Conservation (phyloP, 192 early-diverging fungal genomes). For the Coemansia sp. region DNA sequence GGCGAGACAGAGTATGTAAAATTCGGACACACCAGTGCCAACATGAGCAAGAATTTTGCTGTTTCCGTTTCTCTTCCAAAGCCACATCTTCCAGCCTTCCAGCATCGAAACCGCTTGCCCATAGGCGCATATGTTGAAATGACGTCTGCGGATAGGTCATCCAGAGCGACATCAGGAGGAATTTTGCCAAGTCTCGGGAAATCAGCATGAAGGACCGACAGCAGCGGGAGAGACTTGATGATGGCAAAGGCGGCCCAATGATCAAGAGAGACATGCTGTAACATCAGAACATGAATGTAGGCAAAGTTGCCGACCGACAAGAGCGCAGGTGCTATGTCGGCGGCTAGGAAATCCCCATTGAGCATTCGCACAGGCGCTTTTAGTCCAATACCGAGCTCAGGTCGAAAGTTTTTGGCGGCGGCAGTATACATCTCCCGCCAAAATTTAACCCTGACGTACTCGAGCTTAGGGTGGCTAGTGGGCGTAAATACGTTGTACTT, state of each 20-base stretch:
- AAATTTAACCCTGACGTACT: background rate
- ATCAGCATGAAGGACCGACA: background rate
- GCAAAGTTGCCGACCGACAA: background rate
- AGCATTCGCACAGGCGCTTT: background rate
- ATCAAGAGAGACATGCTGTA: background rate
- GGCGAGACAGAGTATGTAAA: background rate
- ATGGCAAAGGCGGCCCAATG: background rate
- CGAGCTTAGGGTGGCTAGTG: background rate
- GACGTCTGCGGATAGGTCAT: background rate
- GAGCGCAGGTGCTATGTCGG: background rate
- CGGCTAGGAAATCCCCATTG: no score
- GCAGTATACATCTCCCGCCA: background rate
- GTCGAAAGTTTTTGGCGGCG: background rate
- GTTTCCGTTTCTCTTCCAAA: background rate
- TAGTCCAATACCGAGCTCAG: background rate
- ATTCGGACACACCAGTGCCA: background rate
- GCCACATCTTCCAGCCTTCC: background rate
- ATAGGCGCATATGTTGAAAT: background rate
- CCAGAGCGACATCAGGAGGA: background rate
- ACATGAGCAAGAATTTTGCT: background rate
- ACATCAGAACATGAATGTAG: background rate
- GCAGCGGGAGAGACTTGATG: background rate
- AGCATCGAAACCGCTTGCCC: background rate
- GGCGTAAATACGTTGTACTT: background rate
- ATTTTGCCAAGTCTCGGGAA: background rate